Conservation (phyloP, 176 grass and related monocot species). For the Olyra latifolia region DNA sequence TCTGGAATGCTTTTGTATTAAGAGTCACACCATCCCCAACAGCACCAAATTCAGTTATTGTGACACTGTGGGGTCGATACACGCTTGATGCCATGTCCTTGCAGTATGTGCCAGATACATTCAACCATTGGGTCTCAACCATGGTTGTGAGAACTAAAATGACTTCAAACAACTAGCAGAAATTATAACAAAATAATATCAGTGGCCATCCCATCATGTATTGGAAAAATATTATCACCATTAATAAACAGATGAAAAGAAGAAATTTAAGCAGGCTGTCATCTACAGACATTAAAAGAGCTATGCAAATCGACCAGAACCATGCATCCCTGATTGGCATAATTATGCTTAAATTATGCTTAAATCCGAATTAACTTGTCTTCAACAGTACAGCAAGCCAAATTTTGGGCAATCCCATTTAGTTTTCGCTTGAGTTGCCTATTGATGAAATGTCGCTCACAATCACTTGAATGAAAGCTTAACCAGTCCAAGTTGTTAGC, state of each 20-base stretch:
- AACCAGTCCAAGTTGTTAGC: not conserved
- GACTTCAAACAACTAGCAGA: conserved; percentile 46
- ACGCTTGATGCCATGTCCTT: conserved; percentile 64
- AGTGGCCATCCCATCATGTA: not conserved
- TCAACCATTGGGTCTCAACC: conserved; percentile 29
- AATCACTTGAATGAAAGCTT: not conserved
- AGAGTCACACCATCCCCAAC: conserved; percentile 86
- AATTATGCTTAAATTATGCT: not conserved
- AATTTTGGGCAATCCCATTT: not conserved
- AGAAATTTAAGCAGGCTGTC: not conserved
- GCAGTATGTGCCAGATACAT: conserved; percentile 59
- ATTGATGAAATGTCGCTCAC: not conserved
- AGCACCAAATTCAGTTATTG: conserved; percentile 87
- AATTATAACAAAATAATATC: conserved; percentile 22
- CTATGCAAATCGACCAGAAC: not conserved
- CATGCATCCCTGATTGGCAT: not conserved
- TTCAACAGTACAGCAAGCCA: not conserved
- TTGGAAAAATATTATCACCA: not conserved
- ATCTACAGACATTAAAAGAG: not conserved
- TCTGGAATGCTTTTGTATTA: conserved; percentile 97
- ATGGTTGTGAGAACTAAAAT: conserved; percentile 56
- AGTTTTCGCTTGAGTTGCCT: not conserved
- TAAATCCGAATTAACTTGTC: not conserved
- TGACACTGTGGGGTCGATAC: conserved; percentile 91
- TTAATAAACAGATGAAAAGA: not conserved